These are phyloP conservation scores for Eimeria tenella DNA, from an alignment of 169 alveolate genomes.

Conservation along the genomic window DNA sequence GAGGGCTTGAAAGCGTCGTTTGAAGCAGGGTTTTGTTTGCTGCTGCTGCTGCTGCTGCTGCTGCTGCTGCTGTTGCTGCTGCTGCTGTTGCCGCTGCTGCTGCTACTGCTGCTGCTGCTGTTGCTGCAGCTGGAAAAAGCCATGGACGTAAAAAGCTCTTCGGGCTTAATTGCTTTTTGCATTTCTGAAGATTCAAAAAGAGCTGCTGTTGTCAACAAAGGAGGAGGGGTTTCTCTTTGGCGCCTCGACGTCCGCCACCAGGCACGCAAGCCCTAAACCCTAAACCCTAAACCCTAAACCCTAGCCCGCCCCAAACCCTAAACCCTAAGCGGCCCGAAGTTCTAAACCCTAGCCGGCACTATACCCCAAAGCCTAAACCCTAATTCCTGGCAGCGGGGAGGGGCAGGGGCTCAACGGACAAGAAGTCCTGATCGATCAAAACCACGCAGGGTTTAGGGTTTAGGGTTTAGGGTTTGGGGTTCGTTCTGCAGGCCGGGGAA, in stretches of 20 bases:
- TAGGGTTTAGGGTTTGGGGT: constrained; percentile 25
- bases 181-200: not conserved
- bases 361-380: too few species aligned
- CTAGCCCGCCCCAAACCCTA: too few species aligned
- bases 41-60: too few species aligned
- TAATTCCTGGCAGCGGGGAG: too few species aligned
- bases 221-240: not conserved
- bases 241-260: constrained; percentile 2
- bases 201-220: constrained; percentile 19
- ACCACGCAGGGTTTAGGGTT: not conserved
- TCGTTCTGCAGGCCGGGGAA: constrained; percentile 2
- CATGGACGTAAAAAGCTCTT: not conserved
- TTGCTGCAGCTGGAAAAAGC: constrained; percentile 33
- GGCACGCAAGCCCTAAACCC: not conserved
- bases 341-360: too few species aligned
- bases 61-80: too few species aligned
- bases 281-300: not conserved
- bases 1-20: too few species aligned
- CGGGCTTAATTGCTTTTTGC: not conserved
- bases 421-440: too few species aligned
- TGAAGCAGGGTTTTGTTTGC: too few species aligned
- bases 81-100: too few species aligned
- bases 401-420: too few species aligned
- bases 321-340: too few species aligned
- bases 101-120: not conserved